A percentile compares a stretch with the other conserved stretches of the same genome.
Evolutionary conservation across 495 filamentous ascomycete genomes (phyloP).

Genomic region (Podospora didyma): DNA sequence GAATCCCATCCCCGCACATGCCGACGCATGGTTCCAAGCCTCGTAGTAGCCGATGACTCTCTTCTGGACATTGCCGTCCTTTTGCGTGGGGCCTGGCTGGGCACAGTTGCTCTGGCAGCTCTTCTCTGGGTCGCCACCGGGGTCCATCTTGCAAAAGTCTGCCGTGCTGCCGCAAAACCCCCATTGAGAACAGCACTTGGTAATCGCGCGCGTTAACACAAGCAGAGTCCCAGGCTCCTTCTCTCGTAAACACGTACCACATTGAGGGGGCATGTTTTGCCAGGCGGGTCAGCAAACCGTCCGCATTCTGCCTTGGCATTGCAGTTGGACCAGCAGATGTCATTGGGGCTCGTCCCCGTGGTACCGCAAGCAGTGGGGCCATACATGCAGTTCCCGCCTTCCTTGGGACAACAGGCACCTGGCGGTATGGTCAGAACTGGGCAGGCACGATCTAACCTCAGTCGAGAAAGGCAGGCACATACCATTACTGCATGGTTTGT

Average conservation of each 20-base stretch:
- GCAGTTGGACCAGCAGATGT: no score
- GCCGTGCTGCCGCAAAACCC: constrained; percentile 29
- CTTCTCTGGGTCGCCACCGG: no score
- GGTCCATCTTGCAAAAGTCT: constrained; percentile 21
- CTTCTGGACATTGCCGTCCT: constrained; percentile 2
- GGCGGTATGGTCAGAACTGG: no score
- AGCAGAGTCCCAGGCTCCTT: not conserved
- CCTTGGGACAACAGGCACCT: no score
- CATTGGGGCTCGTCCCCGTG: no score
- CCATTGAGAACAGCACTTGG: no score
- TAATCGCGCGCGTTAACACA: no score
- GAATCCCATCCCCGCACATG: not conserved
- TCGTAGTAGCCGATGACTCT: constrained; percentile 22
- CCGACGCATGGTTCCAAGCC: constrained; percentile 11
- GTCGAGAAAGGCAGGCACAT: no score
- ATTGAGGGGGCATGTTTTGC: constrained; percentile 11
- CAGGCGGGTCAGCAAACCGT: not conserved
- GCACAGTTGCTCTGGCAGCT: constrained; percentile 19
- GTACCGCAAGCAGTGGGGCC: no score
- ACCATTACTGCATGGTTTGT: no score
- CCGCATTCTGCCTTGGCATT: not conserved
- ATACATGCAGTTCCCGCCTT: no score
- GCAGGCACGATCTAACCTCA: no score
- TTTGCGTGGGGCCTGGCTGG: not conserved
- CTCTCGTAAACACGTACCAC: constrained; percentile 1